A percentile compares a stretch with the other conserved stretches of the same genome.
These are phyloP conservation scores for Scopulariopsis brevicaulis DNA, from an alignment of 2,329 filamentous ascomycete genomes.

Conservation along the genomic window DNA sequence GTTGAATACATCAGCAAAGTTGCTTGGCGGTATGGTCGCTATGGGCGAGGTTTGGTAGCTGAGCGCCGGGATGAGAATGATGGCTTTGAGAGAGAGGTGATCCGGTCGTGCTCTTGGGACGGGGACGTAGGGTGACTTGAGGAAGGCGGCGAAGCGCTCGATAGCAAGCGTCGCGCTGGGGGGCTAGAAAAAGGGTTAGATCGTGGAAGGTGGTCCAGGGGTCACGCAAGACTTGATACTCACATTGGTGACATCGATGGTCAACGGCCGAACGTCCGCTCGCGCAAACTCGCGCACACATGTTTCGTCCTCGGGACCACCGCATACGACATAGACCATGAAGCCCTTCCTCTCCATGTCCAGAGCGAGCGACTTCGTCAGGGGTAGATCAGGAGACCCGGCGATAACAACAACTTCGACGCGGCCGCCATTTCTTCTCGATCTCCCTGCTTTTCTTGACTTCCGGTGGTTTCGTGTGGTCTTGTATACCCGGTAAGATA, in stretches of 20 bases:
- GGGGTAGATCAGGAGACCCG: constrained; percentile 73
- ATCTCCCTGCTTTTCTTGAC: constrained; percentile 64
- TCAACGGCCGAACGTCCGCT: constrained; percentile 70
- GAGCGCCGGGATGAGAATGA: constrained; percentile 73
- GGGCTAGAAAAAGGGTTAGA: constrained; percentile 33
- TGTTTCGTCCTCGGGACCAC: constrained; percentile 73
- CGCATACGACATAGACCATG: constrained; percentile 84
- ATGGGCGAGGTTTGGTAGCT: constrained; percentile 76
- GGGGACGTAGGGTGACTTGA: constrained; percentile 64
- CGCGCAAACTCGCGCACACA: constrained; percentile 66
- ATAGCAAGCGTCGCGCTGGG: constrained; percentile 57
- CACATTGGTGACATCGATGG: constrained; percentile 73
- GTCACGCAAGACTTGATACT: constrained; percentile 17
- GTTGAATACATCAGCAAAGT: constrained; percentile 84
- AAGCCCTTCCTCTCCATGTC: constrained; percentile 89
- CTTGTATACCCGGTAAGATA: constrained; percentile 38
- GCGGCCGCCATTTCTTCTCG: constrained; percentile 64
- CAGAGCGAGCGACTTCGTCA: constrained; percentile 71
- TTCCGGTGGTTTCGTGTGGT: constrained; percentile 48
- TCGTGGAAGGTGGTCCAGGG: not conserved
- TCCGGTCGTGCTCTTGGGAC: constrained; percentile 67
- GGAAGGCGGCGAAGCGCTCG: constrained; percentile 58
- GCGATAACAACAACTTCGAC: constrained; percentile 72
- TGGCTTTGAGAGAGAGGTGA: constrained; percentile 62
- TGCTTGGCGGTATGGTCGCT: constrained; percentile 71